Evolutionary conservation across 2,329 filamentous ascomycete genomes (phyloP).

Genomic region (Pseudogymnoascus sp.): DNA sequence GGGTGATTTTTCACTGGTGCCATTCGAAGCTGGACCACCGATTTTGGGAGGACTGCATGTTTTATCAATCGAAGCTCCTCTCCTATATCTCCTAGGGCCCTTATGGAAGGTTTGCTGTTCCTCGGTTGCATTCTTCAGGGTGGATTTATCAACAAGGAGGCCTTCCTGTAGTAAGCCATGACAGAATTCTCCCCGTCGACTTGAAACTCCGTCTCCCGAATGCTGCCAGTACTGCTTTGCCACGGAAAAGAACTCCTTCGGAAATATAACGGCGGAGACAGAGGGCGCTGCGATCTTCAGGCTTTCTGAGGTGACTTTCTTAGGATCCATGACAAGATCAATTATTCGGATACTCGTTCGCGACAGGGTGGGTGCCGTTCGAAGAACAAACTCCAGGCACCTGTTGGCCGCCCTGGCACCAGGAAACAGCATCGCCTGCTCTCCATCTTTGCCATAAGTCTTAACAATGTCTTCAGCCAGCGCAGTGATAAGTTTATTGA

Average conservation of each 20-base stretch:
- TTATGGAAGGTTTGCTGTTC: conserved; percentile 37
- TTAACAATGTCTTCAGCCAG: conserved; percentile 63
- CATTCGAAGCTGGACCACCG: conserved; percentile 15
- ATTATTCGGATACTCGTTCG: conserved; percentile 46
- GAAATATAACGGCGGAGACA: conserved; percentile 66
- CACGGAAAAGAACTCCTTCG: conserved; percentile 56
- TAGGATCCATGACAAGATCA: conserved; percentile 56
- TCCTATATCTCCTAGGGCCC: conserved; percentile 76
- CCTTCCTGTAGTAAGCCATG: conserved; percentile 66
- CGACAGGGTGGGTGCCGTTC: conserved; percentile 48
- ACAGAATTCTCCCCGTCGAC: conserved; percentile 85
- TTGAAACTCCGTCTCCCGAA: conserved; percentile 85
- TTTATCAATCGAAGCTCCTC: conserved; percentile 46
- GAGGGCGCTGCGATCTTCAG: conserved; percentile 51
- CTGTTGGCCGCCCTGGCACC: conserved; percentile 60
- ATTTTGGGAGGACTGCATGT: conserved; percentile 18
- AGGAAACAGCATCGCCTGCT: conserved; percentile 78
- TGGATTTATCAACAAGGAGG: conserved; percentile 46
- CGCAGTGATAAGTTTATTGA: conserved; percentile 73
- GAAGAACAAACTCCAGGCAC: conserved; percentile 66
- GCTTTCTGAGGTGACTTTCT: conserved; percentile 43
- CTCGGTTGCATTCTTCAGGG: conserved; percentile 21
- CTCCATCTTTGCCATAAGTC: conserved; percentile 52
- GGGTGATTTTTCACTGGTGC: background rate
- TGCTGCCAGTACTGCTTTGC: conserved; percentile 99